These are phyloP conservation scores for Aureobasidium namibiae DNA, from an alignment of 2,329 filamentous ascomycete genomes.

Conservation along the genomic window DNA sequence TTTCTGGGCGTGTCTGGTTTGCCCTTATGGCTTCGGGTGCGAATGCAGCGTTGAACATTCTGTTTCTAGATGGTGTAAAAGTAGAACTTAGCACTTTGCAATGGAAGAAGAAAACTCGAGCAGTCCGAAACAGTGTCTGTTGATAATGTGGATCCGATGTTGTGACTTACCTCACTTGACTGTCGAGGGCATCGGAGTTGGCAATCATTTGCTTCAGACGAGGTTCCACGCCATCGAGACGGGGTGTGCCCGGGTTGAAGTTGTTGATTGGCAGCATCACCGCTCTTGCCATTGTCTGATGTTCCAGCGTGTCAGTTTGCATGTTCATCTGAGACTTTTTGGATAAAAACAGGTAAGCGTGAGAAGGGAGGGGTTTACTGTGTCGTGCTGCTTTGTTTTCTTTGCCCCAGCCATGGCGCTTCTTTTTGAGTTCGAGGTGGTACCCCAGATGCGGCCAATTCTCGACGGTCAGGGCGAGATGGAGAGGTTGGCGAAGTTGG, in stretches of 20 bases:
- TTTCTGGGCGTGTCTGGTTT: neutral
- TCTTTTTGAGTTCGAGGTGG: slow-evolving; percentile 2
- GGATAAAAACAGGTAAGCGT: too few relatives aligned
- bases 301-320: too few relatives aligned
- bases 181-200: slow-evolving; percentile 10
- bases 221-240: neutral
- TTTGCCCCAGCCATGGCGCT: neutral
- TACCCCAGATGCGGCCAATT: too few relatives aligned
- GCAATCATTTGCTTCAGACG: slow-evolving; percentile 5
- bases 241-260: slow-evolving; percentile 11
- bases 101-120: neutral
- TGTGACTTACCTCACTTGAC: slow-evolving; percentile 10
- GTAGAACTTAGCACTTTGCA: slow-evolving; percentile 1
- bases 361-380: neutral
- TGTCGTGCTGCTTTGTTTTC: neutral
- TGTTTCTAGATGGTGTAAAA: neutral
- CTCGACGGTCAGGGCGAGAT: neutral
- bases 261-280: slow-evolving; percentile 15
- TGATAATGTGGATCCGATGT: neutral
- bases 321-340: too few relatives aligned
- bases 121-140: neutral
- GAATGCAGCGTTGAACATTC: slow-evolving; percentile 3
- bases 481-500: too few relatives aligned
- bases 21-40: neutral
- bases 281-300: slow-evolving; percentile 14